Evolutionary conservation across 2,329 filamentous ascomycete genomes (phyloP).

Genomic region (Penicillium freii): DNA sequence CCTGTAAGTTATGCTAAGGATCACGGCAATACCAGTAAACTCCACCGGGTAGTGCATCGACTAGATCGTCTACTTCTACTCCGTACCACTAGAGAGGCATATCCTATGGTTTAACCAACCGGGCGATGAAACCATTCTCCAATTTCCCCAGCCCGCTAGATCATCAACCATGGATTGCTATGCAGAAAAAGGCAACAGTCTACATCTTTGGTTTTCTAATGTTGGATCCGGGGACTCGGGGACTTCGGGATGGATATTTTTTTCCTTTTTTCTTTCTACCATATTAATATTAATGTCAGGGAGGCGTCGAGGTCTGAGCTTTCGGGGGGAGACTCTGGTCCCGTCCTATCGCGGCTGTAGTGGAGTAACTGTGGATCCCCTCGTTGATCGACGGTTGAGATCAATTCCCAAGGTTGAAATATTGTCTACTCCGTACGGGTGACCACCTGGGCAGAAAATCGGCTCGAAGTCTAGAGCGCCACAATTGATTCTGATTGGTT

Average conservation of each 20-base stretch:
- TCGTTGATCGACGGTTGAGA: not conserved
- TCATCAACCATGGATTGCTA: slow-evolving; percentile 1
- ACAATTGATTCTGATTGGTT: not conserved
- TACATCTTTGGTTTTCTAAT: not conserved
- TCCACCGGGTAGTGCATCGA: not conserved
- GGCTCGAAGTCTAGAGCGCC: not conserved
- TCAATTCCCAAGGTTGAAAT: not conserved
- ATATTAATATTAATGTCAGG: not conserved
- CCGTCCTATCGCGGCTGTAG: not conserved
- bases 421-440: no score
- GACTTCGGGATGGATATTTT: not conserved
- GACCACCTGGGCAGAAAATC: not conserved
- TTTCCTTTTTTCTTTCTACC: not conserved
- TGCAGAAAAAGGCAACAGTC: not conserved
- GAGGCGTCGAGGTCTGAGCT: not conserved
- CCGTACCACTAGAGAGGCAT: no score
- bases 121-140: not conserved
- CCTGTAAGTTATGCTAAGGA: slow-evolving; percentile 16
- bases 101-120: not conserved
- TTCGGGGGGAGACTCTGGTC: not conserved
- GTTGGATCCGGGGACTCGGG: not conserved
- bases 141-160: not conserved
- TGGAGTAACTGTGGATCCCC: not conserved
- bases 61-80: not conserved
- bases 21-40: not conserved